Percentiles rank a stretch among this genome's conserved stretches.
phyloP scores from a whole-genome alignment of 257 asterid genomes.

The Solanum pinnatisectum region DNA sequence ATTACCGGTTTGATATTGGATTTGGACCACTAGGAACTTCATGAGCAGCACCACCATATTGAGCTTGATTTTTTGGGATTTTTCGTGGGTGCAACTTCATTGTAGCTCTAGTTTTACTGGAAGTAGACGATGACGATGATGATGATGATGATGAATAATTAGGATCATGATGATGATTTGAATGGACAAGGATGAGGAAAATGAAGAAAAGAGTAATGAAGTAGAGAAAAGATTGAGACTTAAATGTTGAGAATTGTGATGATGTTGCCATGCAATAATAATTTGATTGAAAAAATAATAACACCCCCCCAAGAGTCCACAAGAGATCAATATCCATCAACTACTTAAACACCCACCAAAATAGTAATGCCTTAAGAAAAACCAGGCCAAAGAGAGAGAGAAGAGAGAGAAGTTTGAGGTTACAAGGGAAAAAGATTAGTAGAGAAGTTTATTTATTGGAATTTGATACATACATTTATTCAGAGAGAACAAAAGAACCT shows the following conservation, averaged over 20 bases:
- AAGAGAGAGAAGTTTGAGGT: slow-evolving; percentile 6
- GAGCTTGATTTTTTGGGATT: background rate
- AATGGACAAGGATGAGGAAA: slow-evolving; percentile 16
- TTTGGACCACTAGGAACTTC: slow-evolving; percentile 92
- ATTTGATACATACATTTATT: slow-evolving; percentile 27
- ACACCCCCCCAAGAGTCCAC: slow-evolving; percentile 48
- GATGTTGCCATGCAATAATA: slow-evolving; percentile 62
- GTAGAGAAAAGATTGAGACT: slow-evolving; percentile 5
- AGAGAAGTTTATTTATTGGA: slow-evolving; percentile 31
- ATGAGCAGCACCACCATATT: slow-evolving; percentile 49
- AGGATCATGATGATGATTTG: background rate
- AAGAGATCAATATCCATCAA: slow-evolving; percentile 63
- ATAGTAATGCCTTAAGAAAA: background rate
- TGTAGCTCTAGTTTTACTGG: background rate
- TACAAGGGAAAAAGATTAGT: slow-evolving; percentile 2
- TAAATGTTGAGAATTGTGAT: slow-evolving; percentile 4
- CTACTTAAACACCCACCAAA: slow-evolving; percentile 10
- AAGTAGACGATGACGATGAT: background rate
- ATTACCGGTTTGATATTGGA: slow-evolving; percentile 63
- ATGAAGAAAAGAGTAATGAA: slow-evolving; percentile 21
- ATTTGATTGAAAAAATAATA: slow-evolving; percentile 8
- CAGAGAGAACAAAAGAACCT: slow-evolving; percentile 3
- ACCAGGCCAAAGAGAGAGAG: background rate
- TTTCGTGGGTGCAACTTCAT: slow-evolving; percentile 10
- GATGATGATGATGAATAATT: background rate